These are phyloP conservation scores for Magnaporthiopsis poae DNA, from an alignment of 2,329 filamentous ascomycete genomes.

Conservation along the genomic window DNA sequence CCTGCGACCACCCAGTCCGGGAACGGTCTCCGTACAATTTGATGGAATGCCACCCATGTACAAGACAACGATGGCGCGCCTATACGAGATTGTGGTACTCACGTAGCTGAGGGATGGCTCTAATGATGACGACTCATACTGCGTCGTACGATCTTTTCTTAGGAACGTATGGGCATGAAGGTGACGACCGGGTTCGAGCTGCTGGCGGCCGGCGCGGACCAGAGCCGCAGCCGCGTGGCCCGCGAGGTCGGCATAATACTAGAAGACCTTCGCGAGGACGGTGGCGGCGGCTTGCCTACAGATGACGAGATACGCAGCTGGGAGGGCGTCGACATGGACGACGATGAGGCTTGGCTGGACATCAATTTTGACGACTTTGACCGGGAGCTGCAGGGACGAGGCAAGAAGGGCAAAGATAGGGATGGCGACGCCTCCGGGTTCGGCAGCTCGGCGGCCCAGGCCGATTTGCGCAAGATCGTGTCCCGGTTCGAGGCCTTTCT, in stretches of 20 bases:
- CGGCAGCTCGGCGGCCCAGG: constrained; percentile 58
- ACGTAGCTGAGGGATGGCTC: too few relatives aligned
- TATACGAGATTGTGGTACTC: too few relatives aligned
- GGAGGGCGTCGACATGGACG: constrained; percentile 52
- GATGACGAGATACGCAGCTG: constrained; percentile 65
- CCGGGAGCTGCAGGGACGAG: constrained; percentile 9
- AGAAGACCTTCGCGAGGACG: constrained; percentile 64
- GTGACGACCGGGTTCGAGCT: constrained; percentile 85
- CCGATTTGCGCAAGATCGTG: constrained; percentile 81
- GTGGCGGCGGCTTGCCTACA: constrained; percentile 55
- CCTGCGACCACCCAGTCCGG: too few relatives aligned
- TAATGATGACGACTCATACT: too few relatives aligned
- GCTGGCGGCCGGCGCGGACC: constrained; percentile 58
- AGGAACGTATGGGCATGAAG: constrained; percentile 92
- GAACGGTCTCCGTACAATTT: too few relatives aligned
- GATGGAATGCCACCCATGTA: too few relatives aligned
- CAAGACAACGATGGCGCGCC: too few relatives aligned
- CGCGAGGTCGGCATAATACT: constrained; percentile 69
- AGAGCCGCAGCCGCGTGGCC: constrained; percentile 57
- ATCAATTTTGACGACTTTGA: constrained; percentile 71
- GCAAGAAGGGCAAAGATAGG: constrained; percentile 21
- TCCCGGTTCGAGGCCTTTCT: constrained; percentile 87
- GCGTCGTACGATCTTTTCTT: too few relatives aligned
- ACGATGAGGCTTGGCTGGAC: constrained; percentile 84
- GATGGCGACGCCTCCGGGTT: constrained; percentile 32